phyloP scores from a whole-genome alignment of 306 rosid species.

The Prunus fruticosa region DNA sequence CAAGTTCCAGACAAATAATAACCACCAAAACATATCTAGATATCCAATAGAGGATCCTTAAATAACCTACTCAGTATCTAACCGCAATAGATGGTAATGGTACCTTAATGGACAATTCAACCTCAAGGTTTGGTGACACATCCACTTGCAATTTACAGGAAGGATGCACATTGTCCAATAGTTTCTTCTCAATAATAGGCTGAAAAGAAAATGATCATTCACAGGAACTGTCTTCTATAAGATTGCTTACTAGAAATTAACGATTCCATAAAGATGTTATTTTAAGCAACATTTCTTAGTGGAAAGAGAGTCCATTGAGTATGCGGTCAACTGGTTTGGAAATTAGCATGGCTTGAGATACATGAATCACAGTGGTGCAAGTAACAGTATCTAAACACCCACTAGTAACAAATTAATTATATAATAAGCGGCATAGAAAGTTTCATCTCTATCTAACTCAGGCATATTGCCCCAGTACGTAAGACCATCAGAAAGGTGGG shows the following conservation, averaged over 20 bases:
- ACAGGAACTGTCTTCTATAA: constrained; percentile 1
- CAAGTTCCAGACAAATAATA: not conserved
- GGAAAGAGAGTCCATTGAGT: not conserved
- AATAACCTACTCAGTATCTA: constrained; percentile 13
- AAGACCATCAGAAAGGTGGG: not conserved
- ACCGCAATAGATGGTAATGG: constrained; percentile 15
- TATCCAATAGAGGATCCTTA: constrained; percentile 22
- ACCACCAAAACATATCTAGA: not conserved
- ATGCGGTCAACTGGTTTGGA: not conserved
- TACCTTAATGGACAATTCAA: constrained; percentile 67
- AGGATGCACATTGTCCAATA: constrained; percentile 37
- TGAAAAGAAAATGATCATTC: constrained; percentile 39
- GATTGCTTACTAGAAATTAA: not conserved
- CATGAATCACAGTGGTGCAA: not conserved
- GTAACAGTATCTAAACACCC: not conserved
- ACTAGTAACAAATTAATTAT: not conserved
- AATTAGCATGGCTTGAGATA: not conserved
- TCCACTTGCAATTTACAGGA: constrained; percentile 55
- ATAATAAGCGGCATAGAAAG: not conserved
- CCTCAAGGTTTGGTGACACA: constrained; percentile 47
- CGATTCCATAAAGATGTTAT: not conserved
- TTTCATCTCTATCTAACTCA: not conserved
- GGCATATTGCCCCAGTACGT: not conserved
- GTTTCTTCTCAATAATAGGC: constrained; percentile 38
- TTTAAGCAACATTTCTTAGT: not conserved